Conservation (phyloP, 345 rosid species). For the Adansonia digitata region DNA sequence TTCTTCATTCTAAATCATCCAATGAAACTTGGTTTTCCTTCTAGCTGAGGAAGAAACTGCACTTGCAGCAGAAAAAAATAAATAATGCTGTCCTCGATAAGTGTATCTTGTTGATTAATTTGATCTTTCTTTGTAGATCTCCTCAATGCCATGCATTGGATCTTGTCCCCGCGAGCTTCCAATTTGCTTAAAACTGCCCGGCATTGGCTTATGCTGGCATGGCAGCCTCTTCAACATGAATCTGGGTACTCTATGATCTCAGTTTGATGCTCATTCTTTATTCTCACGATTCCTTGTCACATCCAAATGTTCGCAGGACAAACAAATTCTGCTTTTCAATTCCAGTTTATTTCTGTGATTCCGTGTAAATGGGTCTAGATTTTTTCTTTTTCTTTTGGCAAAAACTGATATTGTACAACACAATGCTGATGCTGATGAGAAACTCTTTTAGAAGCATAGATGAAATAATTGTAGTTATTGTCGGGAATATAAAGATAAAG, state of each 20-base stretch:
- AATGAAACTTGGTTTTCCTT: background rate
- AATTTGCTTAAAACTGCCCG: background rate
- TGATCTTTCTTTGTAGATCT: background rate
- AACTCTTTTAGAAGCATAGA: too few species aligned
- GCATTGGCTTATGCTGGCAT: background rate
- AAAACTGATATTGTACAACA: background rate
- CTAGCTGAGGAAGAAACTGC: background rate
- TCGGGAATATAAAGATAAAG: too few species aligned
- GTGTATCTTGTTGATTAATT: background rate
- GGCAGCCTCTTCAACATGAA: too few species aligned
- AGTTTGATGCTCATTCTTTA: background rate
- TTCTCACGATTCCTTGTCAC: background rate
- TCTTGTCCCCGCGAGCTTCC: background rate
- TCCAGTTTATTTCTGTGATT: too few species aligned
- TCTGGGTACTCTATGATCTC: background rate
- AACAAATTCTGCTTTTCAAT: background rate
- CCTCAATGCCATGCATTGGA: background rate
- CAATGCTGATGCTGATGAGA: too few species aligned
- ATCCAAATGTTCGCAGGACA: background rate
- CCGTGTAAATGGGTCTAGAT: too few species aligned
- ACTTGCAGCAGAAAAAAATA: background rate
- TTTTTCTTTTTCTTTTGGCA: too few species aligned
- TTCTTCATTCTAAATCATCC: background rate
- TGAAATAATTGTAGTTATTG: too few species aligned
- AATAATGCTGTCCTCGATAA: too few species aligned